Base-by-base conservation (phyloP, 352 stramenopile genomes). In the Globisporangium nunn region DNA sequence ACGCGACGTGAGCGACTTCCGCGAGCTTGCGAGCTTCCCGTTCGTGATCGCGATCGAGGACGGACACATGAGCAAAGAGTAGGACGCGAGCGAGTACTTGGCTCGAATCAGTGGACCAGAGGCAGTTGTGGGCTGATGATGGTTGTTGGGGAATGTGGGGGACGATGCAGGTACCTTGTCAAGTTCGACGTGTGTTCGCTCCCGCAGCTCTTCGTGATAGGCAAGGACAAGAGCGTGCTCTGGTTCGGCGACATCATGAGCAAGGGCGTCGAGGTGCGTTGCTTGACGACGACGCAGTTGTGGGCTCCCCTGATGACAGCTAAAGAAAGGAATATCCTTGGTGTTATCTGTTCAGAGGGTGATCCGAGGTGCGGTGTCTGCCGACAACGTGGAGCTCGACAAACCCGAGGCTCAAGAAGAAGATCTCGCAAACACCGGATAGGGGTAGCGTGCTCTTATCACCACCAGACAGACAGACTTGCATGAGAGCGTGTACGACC, bases 11-110 rank as follows among this genome's bases (percentile, higher is more conserved):
- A 88, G 60, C 56, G 62, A 84, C 58, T 90, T 86, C 52, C 70
- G 70, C 41, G 57, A 72, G 35, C 55, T 91, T 31, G 62, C 70
- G 44, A 53, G 69, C 18, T 85, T 91, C 40, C 29, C 58, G 2
- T 89, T 89, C 52, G 68, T 55, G 6, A 74, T 91, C 45, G 81
- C 65, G 12, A 86, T 87, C n/a, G 81, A 91, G 60, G 72, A 79
- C 35, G 81, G 78, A 10, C 67, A 70, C 54, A 83, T 89, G 71
- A 81, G 69, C 73, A 88, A 88, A 66, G 64, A 75, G 75, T 89
- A 55, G 23, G 71, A 64, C 4, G 31, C 39, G 43, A 11, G 15
- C 31, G 6, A 23, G 23, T 23, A 1, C 23, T 33, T 10, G 15
- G 52, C 6, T 37, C 14, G 37, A 12, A 17, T 1, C 6, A 50